A percentile compares a stretch with the other conserved stretches of the same genome.
Conservation (phyloP, 805 yeast species). For the Myxozyma udenii region DNA sequence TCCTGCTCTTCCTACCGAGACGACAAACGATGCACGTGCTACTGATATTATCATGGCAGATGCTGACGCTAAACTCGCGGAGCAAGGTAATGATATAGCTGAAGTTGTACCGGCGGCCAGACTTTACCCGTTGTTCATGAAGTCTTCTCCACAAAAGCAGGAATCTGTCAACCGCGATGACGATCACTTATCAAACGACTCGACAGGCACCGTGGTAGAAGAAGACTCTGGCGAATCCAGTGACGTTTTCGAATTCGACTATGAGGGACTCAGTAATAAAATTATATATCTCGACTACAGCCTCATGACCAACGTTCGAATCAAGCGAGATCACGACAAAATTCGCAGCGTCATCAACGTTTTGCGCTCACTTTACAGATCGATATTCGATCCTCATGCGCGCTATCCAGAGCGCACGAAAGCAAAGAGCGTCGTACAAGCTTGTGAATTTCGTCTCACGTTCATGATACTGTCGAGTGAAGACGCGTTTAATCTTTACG, state of each 20-base stretch:
- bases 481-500: slow-evolving; percentile 10
- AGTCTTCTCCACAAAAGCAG: neutral
- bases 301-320: slow-evolving; percentile 12
- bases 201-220: neutral
- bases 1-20: neutral
- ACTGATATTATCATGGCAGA: neutral
- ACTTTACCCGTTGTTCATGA: neutral
- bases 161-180: slow-evolving; percentile 1
- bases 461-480: slow-evolving; percentile 6
- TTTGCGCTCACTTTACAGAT: slow-evolving; percentile 7
- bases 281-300: slow-evolving; percentile 15
- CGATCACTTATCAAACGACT: neutral
- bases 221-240: too few species aligned
- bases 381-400: slow-evolving; percentile 20
- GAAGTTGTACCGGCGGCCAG: neutral
- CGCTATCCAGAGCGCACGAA: slow-evolving; percentile 22
- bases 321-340: slow-evolving; percentile 17
- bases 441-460: slow-evolving; percentile 17
- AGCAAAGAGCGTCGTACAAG: slow-evolving; percentile 17
- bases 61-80: neutral
- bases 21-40: neutral
- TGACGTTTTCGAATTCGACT: slow-evolving; percentile 14
- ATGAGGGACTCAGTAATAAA: slow-evolving; percentile 1
- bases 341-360: neutral
- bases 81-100: neutral